Evolutionary conservation across 1,139 yeast species (phyloP), one percentile per base, ranked within the genome.

Genomic region (Scheffersomyces illinoinensis): DNA sequence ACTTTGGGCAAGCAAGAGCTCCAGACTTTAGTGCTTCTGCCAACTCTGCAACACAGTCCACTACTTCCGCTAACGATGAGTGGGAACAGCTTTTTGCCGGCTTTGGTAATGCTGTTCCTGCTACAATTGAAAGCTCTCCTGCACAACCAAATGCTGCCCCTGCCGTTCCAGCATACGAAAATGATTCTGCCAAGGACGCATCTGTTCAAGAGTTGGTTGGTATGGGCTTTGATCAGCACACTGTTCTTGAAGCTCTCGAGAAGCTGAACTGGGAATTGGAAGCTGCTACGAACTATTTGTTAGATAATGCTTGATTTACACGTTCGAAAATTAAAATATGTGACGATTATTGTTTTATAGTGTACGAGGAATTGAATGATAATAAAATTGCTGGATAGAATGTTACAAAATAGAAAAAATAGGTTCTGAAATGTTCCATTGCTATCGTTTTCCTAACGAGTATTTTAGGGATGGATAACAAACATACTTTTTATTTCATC

Each of bases 21-120:
- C 77, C 81, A 6, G 75, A 74, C 56, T 75, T 76, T 58, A 56
- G 65, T 39, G 63, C 61, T 47, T 62, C 67, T 26, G 61, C 64
- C 51, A 55, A 57, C 48, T 48, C 51, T 48, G 51, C 21, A 14
- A 55, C 62, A 5, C 58, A 54, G n/a, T 24, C 47, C 18, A 54
- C 54, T 8, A 58, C 62, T 24, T 56, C 64, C n/a, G 77, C 71
- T 8, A 83, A 84, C 59, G 97, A 91, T 68, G 98, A 93, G 72
- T 93, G 98, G 98, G 97, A 93, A 68, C 96, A 92, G 73, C 82
- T 93, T 46, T 93, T 93, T 78, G 96, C 97, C 2, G 97, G 96
- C 0, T 90, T 92, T 71, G 95, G 95, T 43, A 90, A 88, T 67
- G 81, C 81, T 47, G 77, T 60, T 23, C 53, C 58, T 5, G 50